phyloP scores from a whole-genome alignment of 352 stramenopile genomes.

The Plasmopara halstedii region DNA sequence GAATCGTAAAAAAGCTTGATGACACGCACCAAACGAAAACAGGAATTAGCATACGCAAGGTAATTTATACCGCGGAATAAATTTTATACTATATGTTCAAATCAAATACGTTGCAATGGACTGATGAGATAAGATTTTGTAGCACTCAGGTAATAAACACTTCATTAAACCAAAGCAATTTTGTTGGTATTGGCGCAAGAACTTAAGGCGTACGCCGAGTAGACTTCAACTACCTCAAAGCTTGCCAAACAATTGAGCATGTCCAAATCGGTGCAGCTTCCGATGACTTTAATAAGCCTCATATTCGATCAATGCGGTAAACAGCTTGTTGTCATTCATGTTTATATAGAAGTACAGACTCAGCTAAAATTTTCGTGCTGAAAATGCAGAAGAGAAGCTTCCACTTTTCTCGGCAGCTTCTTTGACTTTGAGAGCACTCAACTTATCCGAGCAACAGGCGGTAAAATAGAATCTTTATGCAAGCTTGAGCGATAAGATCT shows the following conservation, averaged over 20 bases:
- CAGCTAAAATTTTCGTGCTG: no score
- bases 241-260: conserved; percentile 58
- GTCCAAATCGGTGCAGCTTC: conserved; percentile 45
- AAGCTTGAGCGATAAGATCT: not conserved
- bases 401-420: conserved; percentile 60
- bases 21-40: conserved; percentile 39
- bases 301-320: conserved; percentile 18
- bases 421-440: conserved; percentile 76
- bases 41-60: conserved; percentile 57
- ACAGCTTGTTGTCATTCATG: not conserved
- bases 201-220: not conserved
- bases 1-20: conserved; percentile 55
- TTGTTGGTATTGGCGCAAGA: not conserved
- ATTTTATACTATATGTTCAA: no score
- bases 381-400: conserved; percentile 37
- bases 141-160: conserved; percentile 33
- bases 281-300: conserved; percentile 13
- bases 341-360: no score
- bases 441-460: conserved; percentile 67
- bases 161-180: not conserved
- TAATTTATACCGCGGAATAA: no score
- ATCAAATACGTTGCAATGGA: not conserved
- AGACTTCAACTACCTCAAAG: conserved; percentile 79
- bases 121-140: not conserved
- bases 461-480: conserved; percentile 18